phyloP scores from a whole-genome alignment of 257 asterid species.

The Scutellaria barbata region DNA sequence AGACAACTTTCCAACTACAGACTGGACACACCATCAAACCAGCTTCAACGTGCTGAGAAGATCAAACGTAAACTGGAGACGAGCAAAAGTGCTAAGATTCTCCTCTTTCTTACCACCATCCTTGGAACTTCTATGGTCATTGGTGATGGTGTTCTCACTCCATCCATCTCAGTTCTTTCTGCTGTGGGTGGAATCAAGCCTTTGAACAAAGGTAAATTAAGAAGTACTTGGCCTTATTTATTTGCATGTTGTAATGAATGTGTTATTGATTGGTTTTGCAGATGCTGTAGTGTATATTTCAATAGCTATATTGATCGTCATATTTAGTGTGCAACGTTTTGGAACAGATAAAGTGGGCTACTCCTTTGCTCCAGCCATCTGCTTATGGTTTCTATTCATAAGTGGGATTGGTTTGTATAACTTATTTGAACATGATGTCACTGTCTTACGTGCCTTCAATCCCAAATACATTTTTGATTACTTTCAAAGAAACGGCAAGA shows the following conservation, averaged over 20 bases:
- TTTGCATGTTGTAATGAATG: background rate
- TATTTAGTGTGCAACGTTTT: slow-evolving; percentile 64
- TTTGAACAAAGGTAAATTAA: slow-evolving; percentile 34
- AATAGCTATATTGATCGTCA: slow-evolving; percentile 51
- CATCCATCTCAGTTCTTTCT: slow-evolving; percentile 81
- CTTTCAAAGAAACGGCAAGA: slow-evolving; percentile 59
- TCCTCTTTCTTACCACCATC: slow-evolving; percentile 62
- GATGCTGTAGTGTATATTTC: slow-evolving; percentile 54
- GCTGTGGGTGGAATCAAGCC: slow-evolving; percentile 72
- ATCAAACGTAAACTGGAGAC: slow-evolving; percentile 57
- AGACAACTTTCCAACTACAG: slow-evolving; percentile 59
- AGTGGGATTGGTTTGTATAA: slow-evolving; percentile 60
- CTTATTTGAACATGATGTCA: slow-evolving; percentile 48
- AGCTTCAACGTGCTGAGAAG: slow-evolving; percentile 50
- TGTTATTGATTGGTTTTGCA: slow-evolving; percentile 29
- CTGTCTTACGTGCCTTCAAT: slow-evolving; percentile 58
- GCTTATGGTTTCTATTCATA: slow-evolving; percentile 60
- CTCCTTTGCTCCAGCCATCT: slow-evolving; percentile 66
- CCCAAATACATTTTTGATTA: slow-evolving; percentile 62
- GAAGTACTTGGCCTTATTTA: too few species aligned
- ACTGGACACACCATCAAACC: slow-evolving; percentile 55
- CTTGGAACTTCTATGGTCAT: slow-evolving; percentile 90
- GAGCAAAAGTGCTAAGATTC: slow-evolving; percentile 50
- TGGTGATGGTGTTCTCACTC: slow-evolving; percentile 85
- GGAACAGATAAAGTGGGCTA: slow-evolving; percentile 82